Evolutionary conservation across 805 yeast species (phyloP), one percentile per base, ranked within the genome.

Genomic region (Kodamaea laetipori): DNA sequence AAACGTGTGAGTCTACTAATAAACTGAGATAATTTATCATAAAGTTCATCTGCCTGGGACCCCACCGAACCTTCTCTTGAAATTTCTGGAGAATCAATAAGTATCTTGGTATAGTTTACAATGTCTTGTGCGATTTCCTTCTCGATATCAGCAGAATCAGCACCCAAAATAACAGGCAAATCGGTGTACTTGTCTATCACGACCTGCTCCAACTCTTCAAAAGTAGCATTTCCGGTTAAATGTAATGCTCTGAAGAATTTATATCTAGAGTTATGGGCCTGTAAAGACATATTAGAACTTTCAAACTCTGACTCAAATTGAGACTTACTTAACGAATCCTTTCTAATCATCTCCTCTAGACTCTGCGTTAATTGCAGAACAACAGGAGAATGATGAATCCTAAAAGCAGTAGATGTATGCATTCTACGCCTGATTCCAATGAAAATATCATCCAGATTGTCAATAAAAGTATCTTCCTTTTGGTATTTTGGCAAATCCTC

Each of bases 41-140:
- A 54, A 1, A 46, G 39, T 3, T 23, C 41, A 39, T 65, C 69
- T 4, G 58, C 45, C 10, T 45, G 44, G 6, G 32, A 41, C 32
- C 49, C 44, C 11, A 42, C 43, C 19, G 27, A 11, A n/a, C 30
- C 18, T 6, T 40, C 40, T 26, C 39, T 44, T 21, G 42, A 3
- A 6, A 53, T 27, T 24, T 54, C 55, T 1, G 68, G 65, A 0
- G 69, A 57, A 44, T 72, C 76, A 6, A 71, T 36, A 18, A 73
- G 50, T 4, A 67, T 48, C 44, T 59, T 61, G 54, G 65, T 56
- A 46, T 55, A 69, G 9, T 51, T 53, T 2, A 65, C 50, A 13
- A 64, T 48, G 48, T 72, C 76, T 2, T 53, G 37, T 5, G 40
- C 43, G 37, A 61, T 61, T 30, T 30, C 34, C 2, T 11, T 12